Percentiles rank a stretch among this genome's conserved stretches.
phyloP scores from a whole-genome alignment of 163 green algal genomes.

The Scenedesmus sp. region DNA sequence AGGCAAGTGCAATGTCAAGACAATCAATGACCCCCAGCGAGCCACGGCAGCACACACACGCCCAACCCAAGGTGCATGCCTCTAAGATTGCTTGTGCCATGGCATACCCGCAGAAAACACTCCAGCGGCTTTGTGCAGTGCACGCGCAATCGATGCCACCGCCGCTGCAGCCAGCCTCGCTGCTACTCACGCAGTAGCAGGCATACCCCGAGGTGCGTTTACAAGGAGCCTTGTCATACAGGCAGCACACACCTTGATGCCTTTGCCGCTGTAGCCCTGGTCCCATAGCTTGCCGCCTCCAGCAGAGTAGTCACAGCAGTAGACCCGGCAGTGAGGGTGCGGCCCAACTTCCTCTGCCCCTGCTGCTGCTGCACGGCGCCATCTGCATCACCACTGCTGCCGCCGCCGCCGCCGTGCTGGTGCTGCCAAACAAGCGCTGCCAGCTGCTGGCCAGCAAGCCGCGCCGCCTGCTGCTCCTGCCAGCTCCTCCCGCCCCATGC shows the following conservation, averaged over 20 bases:
- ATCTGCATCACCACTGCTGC: not conserved
- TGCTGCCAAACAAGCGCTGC: not conserved
- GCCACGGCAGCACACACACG: not conserved
- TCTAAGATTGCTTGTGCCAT: not conserved
- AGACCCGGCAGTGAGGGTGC: not conserved
- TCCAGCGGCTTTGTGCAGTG: not conserved
- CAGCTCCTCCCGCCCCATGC: conserved; percentile 21
- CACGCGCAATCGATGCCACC: not conserved
- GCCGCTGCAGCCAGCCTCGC: not conserved
- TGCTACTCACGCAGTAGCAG: too few species aligned
- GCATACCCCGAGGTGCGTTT: too few species aligned
- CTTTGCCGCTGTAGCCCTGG: conserved; percentile 80
- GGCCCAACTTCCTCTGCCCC: not conserved
- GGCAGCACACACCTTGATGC: conserved; percentile 79
- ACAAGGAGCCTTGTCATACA: not conserved
- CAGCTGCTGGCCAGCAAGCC: not conserved
- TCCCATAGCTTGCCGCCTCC: conserved; percentile 81
- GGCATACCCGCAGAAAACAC: not conserved
- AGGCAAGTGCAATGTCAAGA: not conserved
- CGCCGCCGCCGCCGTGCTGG: not conserved
- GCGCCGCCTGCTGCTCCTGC: conserved; percentile 18
- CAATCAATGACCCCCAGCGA: too few species aligned
- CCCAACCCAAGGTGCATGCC: not conserved
- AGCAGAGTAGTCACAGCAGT: conserved; percentile 65
- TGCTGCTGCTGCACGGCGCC: not conserved